Evolutionary conservation across 495 filamentous ascomycete genomes (phyloP).

Genomic region (Talaromyces adpressus): DNA sequence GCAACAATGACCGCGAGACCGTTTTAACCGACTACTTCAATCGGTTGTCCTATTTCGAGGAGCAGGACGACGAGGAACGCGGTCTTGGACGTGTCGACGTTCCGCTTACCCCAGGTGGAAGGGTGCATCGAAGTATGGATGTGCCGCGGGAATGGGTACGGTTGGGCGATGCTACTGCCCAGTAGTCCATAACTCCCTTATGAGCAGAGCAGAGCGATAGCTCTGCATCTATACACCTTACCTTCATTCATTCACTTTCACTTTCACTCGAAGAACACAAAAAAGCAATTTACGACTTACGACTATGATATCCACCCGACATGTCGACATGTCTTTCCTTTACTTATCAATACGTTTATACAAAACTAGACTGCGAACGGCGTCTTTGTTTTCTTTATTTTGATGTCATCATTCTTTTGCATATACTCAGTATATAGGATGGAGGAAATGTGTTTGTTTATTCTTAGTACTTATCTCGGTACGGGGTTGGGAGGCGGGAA

Average conservation of each 20-base stretch:
- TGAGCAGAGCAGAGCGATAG: not conserved
- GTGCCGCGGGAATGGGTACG: conserved; percentile 48
- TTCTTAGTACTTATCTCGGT: not conserved
- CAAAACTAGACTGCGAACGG: not conserved
- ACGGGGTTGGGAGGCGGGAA: not conserved
- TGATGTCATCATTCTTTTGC: not conserved
- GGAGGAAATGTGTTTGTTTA: not conserved
- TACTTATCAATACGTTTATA: not conserved
- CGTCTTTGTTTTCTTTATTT: not conserved
- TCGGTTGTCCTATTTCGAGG: conserved; percentile 54
- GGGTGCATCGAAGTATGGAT: conserved; percentile 66
- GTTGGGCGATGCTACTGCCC: conserved; percentile 32
- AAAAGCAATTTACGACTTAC: not conserved
- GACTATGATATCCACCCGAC: not conserved
- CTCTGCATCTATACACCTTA: not conserved
- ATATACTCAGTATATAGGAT: not conserved
- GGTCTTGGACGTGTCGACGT: conserved; percentile 50
- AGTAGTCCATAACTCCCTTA: conserved; percentile 1
- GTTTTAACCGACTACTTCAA: conserved; percentile 85
- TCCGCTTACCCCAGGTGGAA: conserved; percentile 62
- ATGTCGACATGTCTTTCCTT: not conserved
- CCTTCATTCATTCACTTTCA: not conserved
- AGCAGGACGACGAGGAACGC: conserved; percentile 46
- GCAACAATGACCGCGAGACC: conserved; percentile 67
- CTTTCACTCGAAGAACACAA: not conserved